These are phyloP conservation scores for Sonneratia alba DNA, from an alignment of 345 rosid species.

Conservation along the genomic window DNA sequence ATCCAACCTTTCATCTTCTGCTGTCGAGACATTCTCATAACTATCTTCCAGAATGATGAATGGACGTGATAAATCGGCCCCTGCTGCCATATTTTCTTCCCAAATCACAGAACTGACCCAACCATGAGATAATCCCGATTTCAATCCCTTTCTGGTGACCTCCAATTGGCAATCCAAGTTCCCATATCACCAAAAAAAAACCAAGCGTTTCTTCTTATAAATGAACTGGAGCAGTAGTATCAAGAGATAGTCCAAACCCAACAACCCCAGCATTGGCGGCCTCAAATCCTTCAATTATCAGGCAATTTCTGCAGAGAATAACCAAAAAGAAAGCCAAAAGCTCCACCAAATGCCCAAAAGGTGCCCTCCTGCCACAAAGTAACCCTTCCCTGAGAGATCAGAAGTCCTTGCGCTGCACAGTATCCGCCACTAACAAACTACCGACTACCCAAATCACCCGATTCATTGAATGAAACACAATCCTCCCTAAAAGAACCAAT, in stretches of 20 bases:
- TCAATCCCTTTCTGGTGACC: slow-evolving; percentile 9
- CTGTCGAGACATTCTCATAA: slow-evolving; percentile 27
- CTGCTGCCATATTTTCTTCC: slow-evolving; percentile 35
- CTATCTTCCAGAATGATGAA: slow-evolving; percentile 38
- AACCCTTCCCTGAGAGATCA: slow-evolving; percentile 5
- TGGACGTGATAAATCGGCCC: slow-evolving; percentile 54
- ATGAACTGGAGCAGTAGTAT: slow-evolving; percentile 8
- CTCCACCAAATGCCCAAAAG: slow-evolving; percentile 17
- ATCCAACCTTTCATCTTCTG: slow-evolving; percentile 41
- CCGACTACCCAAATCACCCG: slow-evolving; percentile 4
- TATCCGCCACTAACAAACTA: slow-evolving; percentile 5
- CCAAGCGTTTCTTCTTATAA: neutral
- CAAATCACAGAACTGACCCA: slow-evolving; percentile 29
- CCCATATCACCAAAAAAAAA: neutral
- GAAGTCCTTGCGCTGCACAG: neutral
- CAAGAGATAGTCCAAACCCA: slow-evolving; percentile 5
- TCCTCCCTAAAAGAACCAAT: slow-evolving; percentile 14
- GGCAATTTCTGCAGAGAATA: neutral
- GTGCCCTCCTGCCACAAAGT: slow-evolving; percentile 4
- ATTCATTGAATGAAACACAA: slow-evolving; percentile 5
- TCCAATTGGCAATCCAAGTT: slow-evolving; percentile 7
- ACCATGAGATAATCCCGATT: neutral
- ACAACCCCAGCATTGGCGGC: slow-evolving; percentile 7
- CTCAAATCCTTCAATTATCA: slow-evolving; percentile 13
- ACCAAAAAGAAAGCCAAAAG: slow-evolving; percentile 16